Percentiles rank a stretch among this genome's conserved stretches.
These are phyloP conservation scores for Eudorina sp. DNA, from an alignment of 139 green algal genomes.

Conservation along the genomic window DNA sequence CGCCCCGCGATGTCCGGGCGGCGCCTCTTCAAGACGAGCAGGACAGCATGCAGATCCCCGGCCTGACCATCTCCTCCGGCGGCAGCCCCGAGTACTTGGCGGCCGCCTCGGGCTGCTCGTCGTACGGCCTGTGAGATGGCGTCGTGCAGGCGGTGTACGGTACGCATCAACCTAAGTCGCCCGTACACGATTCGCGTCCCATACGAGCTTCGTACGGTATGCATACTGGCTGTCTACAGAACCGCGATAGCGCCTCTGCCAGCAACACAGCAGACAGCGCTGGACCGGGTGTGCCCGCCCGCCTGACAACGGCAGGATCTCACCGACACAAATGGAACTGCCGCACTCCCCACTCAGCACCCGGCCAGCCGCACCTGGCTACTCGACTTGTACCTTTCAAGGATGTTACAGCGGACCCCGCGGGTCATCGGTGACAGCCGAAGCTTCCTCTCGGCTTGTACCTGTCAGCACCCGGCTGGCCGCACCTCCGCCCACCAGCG, in stretches of 20 bases:
- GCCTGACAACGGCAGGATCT: too few relatives aligned
- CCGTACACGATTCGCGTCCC: neutral
- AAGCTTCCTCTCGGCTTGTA: neutral
- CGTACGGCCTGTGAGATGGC: slow-evolving; percentile 68
- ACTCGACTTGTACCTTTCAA: too few relatives aligned
- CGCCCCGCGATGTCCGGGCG: too few relatives aligned
- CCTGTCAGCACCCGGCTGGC: too few relatives aligned
- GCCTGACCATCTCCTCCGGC: slow-evolving; percentile 68
- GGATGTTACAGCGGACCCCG: too few relatives aligned
- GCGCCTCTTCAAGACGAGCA: slow-evolving; percentile 76
- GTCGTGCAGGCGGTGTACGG: neutral
- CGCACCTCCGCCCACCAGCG: neutral
- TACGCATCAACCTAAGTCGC: neutral
- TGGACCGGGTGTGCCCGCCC: too few relatives aligned
- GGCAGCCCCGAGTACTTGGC: slow-evolving; percentile 68
- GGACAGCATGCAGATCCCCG: slow-evolving; percentile 85
- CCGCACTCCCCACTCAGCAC: too few relatives aligned
- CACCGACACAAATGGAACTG: too few relatives aligned
- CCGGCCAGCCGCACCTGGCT: too few relatives aligned
- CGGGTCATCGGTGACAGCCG: too few relatives aligned
- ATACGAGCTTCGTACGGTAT: neutral
- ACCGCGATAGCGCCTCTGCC: neutral
- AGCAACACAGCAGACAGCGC: too few relatives aligned
- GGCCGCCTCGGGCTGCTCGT: slow-evolving; percentile 75
- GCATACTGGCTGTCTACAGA: neutral